phyloP scores from a whole-genome alignment of 306 rosid genomes.

The Cucumis sativus region Cucumber_9930_V3 NC_026655.2:4389001-4389500 shows the following conservation, averaged over 20 bases:
- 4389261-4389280: neutral
- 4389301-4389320: neutral
- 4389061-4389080: conserved; percentile 39
- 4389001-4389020: no score
- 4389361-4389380: neutral
- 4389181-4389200: no score
- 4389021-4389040: conserved; percentile 9
- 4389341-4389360: neutral
- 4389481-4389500: no score
- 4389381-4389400: neutral
- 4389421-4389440: no score
- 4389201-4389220: no score
- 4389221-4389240: conserved; percentile 1
- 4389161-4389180: neutral
- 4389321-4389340: neutral
- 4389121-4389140: neutral
- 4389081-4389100: conserved; percentile 1
- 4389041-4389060: conserved; percentile 20
- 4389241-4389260: neutral
- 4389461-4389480: no score
- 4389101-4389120: neutral
- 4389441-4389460: no score
- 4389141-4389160: neutral
- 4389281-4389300: neutral
- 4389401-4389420: no score